Base-by-base conservation (phyloP, 169 alveolate species). In the Babesia divergens region DNA sequence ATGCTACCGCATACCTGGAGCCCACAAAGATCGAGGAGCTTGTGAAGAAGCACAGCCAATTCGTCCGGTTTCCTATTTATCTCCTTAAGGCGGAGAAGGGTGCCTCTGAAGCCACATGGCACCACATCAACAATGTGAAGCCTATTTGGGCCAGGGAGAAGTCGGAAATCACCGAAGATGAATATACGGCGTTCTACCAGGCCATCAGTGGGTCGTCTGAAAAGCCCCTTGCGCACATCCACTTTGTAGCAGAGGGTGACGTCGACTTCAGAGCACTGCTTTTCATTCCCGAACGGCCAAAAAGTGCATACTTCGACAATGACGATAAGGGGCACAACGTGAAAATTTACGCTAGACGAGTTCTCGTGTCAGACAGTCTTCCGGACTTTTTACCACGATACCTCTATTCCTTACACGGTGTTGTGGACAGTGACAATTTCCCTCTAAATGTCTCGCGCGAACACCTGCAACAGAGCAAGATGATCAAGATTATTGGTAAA, bases 221-320 rank as follows among this genome's bases (percentile, higher is more conserved):
- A 71, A 98, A 94, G 59, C 99, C 99, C 2, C 85, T 98, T 37
- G 92, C 98, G 44, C 94, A 96, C 91, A 94, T 96, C 5, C 99
- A 98, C 84, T 97, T 97, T 90, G 91, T 95, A 40, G 99, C 99
- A n/a, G 99, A 98, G 87, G 99, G 99, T 28, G 99, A 98, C 83
- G 95, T 97, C 16, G 99, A 96, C 53, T 98, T 97, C 95, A 96
- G 96, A 84, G 93, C 99, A 44, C 90, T 98, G 16, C 90, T 98
- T 55, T 97, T 86, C 92, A 90, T 96, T 37, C 99, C 99, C 3
- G 89, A 93, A 42, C 87, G 92, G 74, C 95, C 98, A 29, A 97
- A 97, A 18, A 84, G 91, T 46, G 80, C 94, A 84, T 95, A 93
- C 83, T 96, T 94, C 81, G 94, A 95, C 83, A 95, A 94, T 89